Evolutionary conservation across 352 stramenopile genomes (phyloP).

Genomic region (Chrysophaeum taylorii): DNA sequence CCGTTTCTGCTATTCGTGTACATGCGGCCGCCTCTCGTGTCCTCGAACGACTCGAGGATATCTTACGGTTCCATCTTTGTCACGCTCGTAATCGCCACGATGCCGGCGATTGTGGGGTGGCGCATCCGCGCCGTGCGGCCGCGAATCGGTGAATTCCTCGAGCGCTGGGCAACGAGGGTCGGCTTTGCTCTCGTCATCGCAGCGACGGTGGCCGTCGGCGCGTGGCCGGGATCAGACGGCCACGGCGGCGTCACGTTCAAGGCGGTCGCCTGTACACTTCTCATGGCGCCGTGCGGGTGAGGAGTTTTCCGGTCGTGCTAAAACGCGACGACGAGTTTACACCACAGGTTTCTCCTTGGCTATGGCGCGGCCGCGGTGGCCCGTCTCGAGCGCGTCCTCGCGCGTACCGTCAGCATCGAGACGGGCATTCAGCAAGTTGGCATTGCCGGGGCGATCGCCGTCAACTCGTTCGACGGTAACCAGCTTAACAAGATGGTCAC

Average conservation of each 20-base stretch:
- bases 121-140: not conserved
- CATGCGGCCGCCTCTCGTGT: not conserved
- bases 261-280: not conserved
- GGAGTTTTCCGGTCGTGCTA: too few species aligned
- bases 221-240: not conserved
- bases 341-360: conserved; percentile 7
- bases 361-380: not conserved
- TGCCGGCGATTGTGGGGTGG: not conserved
- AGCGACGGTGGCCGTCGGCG: not conserved
- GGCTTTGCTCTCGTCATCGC: not conserved
- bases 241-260: not conserved
- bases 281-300: conserved; percentile 11
- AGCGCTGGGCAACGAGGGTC: not conserved
- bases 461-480: not conserved
- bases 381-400: not conserved
- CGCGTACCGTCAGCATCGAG: conserved; percentile 14
- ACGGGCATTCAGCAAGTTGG: conserved; percentile 19
- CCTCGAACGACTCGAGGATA: not conserved
- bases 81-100: conserved; percentile 6
- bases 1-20: conserved; percentile 11
- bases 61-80: conserved; percentile 4
- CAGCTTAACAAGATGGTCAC: not conserved
- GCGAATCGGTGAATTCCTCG: not conserved
- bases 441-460: conserved; percentile 9
- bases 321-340: too few species aligned